These are phyloP conservation scores for Leucocoprinus sp. DNA, from an alignment of 768 basidiomycete species.

Conservation along the genomic window DNA sequence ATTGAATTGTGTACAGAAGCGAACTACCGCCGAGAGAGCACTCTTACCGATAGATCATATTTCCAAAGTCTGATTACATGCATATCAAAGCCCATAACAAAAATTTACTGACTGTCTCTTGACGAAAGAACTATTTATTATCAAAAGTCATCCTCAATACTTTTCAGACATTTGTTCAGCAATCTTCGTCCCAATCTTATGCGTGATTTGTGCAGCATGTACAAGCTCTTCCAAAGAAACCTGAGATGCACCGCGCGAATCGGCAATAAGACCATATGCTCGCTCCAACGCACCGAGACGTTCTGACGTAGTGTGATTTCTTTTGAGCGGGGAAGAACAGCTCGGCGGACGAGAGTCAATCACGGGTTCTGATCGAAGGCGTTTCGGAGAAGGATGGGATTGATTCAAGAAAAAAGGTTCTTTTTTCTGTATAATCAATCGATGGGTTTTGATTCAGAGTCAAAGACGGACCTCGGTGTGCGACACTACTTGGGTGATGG, in stretches of 20 bases:
- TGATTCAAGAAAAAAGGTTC: background rate
- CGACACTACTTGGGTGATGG: background rate
- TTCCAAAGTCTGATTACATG: too few relatives aligned
- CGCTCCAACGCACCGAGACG: constrained; percentile 36
- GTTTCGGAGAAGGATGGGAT: background rate
- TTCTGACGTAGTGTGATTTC: constrained; percentile 31
- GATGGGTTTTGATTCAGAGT: background rate
- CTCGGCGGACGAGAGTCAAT: constrained; percentile 8
- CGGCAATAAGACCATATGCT: constrained; percentile 33
- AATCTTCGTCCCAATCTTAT: constrained; percentile 37
- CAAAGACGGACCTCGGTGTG: background rate
- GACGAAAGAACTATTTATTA: too few relatives aligned
- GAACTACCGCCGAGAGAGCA: too few relatives aligned
- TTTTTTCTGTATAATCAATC: background rate
- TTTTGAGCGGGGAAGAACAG: constrained; percentile 20
- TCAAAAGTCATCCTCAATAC: constrained; percentile 10
- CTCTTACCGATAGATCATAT: too few relatives aligned
- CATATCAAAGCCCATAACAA: too few relatives aligned
- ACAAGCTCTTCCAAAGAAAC: constrained; percentile 40
- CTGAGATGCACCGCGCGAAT: constrained; percentile 35
- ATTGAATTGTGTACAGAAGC: too few relatives aligned
- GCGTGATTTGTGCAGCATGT: constrained; percentile 35
- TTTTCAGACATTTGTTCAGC: constrained; percentile 37
- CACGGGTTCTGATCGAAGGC: constrained; percentile 7
- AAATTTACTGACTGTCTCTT: too few relatives aligned